Evolutionary conservation across 2,329 filamentous ascomycete genomes (phyloP).

Genomic region (Colletotrichum gigasporum): DNA sequence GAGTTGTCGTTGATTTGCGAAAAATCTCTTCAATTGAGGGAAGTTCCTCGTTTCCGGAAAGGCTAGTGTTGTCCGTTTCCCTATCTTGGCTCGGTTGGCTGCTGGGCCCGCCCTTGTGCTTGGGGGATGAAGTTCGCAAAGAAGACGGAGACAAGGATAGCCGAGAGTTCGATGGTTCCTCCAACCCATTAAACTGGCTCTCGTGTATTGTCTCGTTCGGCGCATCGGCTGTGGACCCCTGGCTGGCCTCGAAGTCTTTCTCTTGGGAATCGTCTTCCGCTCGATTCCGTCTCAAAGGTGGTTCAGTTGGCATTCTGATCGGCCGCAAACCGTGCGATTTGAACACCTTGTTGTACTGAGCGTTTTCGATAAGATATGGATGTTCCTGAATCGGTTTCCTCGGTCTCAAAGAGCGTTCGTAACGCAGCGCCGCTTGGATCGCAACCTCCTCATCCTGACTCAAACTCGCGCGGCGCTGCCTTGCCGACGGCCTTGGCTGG

Average conservation of each 20-base stretch:
- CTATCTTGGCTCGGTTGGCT: slow-evolving; percentile 46
- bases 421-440: slow-evolving; percentile 40
- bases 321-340: slow-evolving; percentile 65
- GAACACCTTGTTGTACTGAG: slow-evolving; percentile 61
- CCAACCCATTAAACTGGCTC: slow-evolving; percentile 40
- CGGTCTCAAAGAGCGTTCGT: slow-evolving; percentile 63
- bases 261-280: slow-evolving; percentile 57
- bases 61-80: slow-evolving; percentile 48
- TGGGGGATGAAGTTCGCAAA: slow-evolving; percentile 26
- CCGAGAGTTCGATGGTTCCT: neutral
- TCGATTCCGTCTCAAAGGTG: slow-evolving; percentile 36
- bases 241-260: slow-evolving; percentile 61
- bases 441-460: slow-evolving; percentile 15
- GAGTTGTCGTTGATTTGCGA: slow-evolving; percentile 1
- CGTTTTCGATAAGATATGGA: slow-evolving; percentile 66
- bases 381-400: slow-evolving; percentile 70
- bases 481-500: neutral
- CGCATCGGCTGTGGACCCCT: slow-evolving; percentile 44
- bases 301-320: slow-evolving; percentile 50
- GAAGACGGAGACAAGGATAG: slow-evolving; percentile 6
- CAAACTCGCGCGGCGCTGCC: neutral
- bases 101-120: slow-evolving; percentile 38
- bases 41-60: slow-evolving; percentile 46
- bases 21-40: slow-evolving; percentile 45
- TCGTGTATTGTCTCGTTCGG: slow-evolving; percentile 44